These are phyloP conservation scores for Heliamphora pulchella DNA, from an alignment of 179 eudicot species.

Conservation along the genomic window DNA sequence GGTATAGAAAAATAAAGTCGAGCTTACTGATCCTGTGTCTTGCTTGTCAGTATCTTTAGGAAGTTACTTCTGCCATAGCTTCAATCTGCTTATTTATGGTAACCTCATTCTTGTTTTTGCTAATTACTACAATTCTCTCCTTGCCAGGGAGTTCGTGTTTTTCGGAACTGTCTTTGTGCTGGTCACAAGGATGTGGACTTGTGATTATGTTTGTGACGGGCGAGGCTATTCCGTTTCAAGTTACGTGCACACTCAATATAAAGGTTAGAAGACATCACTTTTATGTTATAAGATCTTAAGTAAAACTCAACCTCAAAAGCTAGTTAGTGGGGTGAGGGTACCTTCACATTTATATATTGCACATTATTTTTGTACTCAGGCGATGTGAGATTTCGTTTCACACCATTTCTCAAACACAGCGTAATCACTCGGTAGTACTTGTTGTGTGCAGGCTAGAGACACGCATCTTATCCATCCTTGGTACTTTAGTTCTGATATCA, in stretches of 20 bases:
- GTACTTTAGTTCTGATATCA: too few relatives aligned
- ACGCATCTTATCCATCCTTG: too few relatives aligned
- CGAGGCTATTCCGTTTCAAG: not conserved
- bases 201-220: not conserved
- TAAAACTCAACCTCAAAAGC: too few relatives aligned
- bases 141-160: constrained; percentile 76
- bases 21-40: not conserved
- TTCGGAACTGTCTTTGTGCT: constrained; percentile 67
- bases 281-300: too few relatives aligned
- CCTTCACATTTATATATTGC: too few relatives aligned
- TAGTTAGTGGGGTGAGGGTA: too few relatives aligned
- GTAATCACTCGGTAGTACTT: too few relatives aligned
- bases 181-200: not conserved
- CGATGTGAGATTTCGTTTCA: too few relatives aligned
- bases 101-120: not conserved
- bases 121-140: not conserved
- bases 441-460: too few relatives aligned
- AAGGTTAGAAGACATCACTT: constrained; percentile 9
- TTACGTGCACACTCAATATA: not conserved
- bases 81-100: too few relatives aligned
- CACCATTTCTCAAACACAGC: too few relatives aligned
- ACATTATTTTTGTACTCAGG: too few relatives aligned
- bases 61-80: not conserved
- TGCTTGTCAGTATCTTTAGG: not conserved
- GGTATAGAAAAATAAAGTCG: constrained; percentile 29